A percentile compares a stretch with the other conserved stretches of the same genome.
These are phyloP conservation scores for Leccinum subtestaceum DNA, from an alignment of 768 basidiomycete species.

Conservation along the genomic window DNA sequence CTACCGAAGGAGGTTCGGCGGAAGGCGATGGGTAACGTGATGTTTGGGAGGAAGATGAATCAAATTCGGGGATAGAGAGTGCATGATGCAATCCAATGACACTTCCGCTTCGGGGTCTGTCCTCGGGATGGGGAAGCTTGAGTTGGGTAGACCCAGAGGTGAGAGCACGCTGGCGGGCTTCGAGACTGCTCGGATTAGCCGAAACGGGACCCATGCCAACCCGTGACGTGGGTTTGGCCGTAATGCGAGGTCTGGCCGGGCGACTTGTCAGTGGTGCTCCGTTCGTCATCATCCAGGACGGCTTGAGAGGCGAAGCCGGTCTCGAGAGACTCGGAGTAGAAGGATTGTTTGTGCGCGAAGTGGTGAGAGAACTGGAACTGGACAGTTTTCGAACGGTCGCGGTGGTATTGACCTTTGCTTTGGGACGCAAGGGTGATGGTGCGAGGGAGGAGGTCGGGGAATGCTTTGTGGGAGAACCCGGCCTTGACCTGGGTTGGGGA, in stretches of 20 bases:
- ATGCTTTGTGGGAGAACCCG: conserved; percentile 48
- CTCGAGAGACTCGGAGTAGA: conserved; percentile 43
- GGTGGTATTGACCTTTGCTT: conserved; percentile 60
- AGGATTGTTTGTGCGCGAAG: conserved; percentile 23
- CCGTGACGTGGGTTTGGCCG: conserved; percentile 32
- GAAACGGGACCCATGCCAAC: conserved; percentile 7
- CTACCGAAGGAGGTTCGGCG: conserved; percentile 11
- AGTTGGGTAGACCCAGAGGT: conserved; percentile 24
- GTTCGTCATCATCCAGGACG: conserved; percentile 35
- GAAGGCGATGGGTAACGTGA: conserved; percentile 16
- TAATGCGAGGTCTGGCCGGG: conserved; percentile 27
- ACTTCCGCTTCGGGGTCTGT: conserved; percentile 32
- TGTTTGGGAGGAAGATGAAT: conserved; percentile 13
- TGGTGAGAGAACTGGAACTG: conserved; percentile 21
- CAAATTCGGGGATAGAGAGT: conserved; percentile 24
- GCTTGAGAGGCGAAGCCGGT: conserved; percentile 38
- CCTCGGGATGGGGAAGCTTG: conserved; percentile 31
- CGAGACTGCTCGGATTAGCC: conserved; percentile 12
- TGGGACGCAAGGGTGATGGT: conserved; percentile 41
- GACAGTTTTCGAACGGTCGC: conserved; percentile 37
- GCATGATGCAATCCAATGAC: conserved; percentile 25
- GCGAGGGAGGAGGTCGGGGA: conserved; percentile 26
- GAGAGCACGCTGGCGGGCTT: conserved; percentile 32
- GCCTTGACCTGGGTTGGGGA: conserved; percentile 38
- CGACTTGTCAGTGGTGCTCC: conserved; percentile 21